Evolutionary conservation across 2,329 filamentous ascomycete genomes (phyloP), one percentile per base, ranked within the genome.

Genomic region (Verticillium isaacii): DNA sequence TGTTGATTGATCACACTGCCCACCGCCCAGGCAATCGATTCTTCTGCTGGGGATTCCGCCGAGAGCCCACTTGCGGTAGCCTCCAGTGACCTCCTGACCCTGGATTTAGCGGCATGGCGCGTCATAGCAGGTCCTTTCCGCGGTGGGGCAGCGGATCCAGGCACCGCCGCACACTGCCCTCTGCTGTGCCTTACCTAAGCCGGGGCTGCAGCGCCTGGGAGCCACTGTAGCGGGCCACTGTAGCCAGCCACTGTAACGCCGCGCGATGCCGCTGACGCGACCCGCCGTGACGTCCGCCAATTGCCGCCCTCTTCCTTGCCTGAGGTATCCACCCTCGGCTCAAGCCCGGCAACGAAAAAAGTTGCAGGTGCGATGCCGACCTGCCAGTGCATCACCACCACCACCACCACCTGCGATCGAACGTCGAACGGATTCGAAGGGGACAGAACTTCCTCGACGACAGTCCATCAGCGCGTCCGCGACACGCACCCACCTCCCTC

Each of bases 381-480:
- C 57, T 41, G 50, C 36, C 29, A 29, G 39, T n/a, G 14, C 34
- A 9, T 36, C 14, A 14, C 41, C 50, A 3, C 57, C 23, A 19
- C 57, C 23, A 19, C 23, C n/a, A n/a, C 23, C 23, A 45, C 39
- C 34, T 36, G 9, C 9, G 34, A 36, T 36, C 34, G 34, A 36
- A 45, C 17, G 14, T 45, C n/a, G 39, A 32, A 19, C 39, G 25
- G n/a, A 41, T 32, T 68, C 64, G 67, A 69, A 68, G 57, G 61
- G 65, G 66, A 69, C 65, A 68, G 68, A 69, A 69, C 66, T 69
- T 68, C 63, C 65, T 63, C 60, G 62, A 65, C 41, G 62, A 65
- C 41, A 23, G 56, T 60, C 59, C 34, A 41, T 36, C 54, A 56
- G 23, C 54, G 54, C 54, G 32, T n/a, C 11, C 45, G 11, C 45